Conservation (phyloP, 192 early-diverging fungal species). For the Coemansia sp. region DNA sequence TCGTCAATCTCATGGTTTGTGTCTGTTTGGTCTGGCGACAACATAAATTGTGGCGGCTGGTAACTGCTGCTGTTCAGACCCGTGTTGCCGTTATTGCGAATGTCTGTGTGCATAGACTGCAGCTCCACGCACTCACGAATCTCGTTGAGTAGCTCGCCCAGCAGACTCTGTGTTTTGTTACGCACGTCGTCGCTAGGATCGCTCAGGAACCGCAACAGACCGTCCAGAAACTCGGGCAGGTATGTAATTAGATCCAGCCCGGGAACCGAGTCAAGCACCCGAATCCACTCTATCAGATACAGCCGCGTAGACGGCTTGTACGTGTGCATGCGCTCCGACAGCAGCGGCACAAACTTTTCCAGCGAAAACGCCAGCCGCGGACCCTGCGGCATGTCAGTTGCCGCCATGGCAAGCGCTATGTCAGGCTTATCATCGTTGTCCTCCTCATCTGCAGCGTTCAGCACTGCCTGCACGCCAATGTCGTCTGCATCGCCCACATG, state of each 20-base stretch:
- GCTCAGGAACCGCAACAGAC: slow-evolving; percentile 82
- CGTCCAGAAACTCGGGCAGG: slow-evolving; percentile 93
- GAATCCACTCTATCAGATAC: slow-evolving; percentile 95
- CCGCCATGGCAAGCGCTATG: background rate
- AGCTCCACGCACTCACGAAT: slow-evolving; percentile 62
- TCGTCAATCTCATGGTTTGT: slow-evolving; percentile 9
- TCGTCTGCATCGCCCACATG: background rate
- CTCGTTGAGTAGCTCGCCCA: slow-evolving; percentile 90
- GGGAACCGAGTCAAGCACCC: slow-evolving; percentile 87
- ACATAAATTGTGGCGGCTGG: background rate
- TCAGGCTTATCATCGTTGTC: background rate
- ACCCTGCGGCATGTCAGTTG: background rate
- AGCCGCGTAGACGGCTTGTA: slow-evolving; percentile 86
- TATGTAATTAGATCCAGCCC: slow-evolving; percentile 90
- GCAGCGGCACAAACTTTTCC: slow-evolving; percentile 88
- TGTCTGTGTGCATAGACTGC: slow-evolving; percentile 7
- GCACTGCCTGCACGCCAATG: background rate
- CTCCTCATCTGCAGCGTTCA: background rate
- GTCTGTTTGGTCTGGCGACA: background rate
- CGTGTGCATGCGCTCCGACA: slow-evolving; percentile 88
- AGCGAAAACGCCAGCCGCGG: slow-evolving; percentile 77
- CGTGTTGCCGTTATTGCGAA: background rate
- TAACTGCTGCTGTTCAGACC: background rate
- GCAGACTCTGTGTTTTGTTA: slow-evolving; percentile 71
- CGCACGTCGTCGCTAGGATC: slow-evolving; percentile 91